A percentile compares a stretch with the other conserved stretches of the same genome.
Conservation (phyloP, 495 filamentous ascomycete genomes). For the Daldinia concentrica region DNA sequence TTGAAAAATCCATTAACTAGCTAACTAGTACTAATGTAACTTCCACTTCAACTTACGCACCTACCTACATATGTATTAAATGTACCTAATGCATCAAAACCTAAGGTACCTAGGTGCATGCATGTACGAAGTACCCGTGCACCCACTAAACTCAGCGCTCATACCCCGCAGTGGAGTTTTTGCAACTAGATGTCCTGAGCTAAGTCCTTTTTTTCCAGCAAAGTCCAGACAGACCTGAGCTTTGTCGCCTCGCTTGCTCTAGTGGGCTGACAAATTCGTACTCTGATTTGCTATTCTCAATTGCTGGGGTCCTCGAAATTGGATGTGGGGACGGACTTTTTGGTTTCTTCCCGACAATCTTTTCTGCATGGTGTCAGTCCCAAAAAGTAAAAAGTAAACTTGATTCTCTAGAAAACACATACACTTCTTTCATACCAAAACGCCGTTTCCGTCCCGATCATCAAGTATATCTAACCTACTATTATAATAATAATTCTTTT, state of each 20-base stretch:
- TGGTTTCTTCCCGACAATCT: conserved; percentile 8
- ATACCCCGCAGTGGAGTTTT: conserved; percentile 1
- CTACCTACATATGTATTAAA: too few relatives aligned
- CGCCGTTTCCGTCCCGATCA: neutral
- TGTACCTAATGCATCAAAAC: too few relatives aligned
- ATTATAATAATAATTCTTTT: conserved; percentile 18
- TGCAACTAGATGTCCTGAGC: neutral
- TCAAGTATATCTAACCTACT: conserved; percentile 2
- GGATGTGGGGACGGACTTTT: conserved; percentile 30
- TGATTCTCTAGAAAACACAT: conserved; percentile 24
- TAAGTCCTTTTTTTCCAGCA: neutral
- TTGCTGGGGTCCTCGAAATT: conserved; percentile 22
- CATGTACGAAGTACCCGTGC: too few relatives aligned
- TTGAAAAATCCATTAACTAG: too few relatives aligned
- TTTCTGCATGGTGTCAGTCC: neutral
- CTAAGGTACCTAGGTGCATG: too few relatives aligned
- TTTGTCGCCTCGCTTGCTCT: neutral
- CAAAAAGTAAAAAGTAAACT: conserved; percentile 7
- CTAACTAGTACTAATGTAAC: too few relatives aligned
- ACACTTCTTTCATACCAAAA: neutral
- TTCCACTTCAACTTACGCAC: too few relatives aligned
- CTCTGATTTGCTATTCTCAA: conserved; percentile 15
- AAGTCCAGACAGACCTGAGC: neutral
- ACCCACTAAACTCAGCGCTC: neutral
- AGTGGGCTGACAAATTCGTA: neutral